These are phyloP conservation scores for Linaria vulgaris DNA, from an alignment of 257 asterid species.

Conservation along the genomic window DNA sequence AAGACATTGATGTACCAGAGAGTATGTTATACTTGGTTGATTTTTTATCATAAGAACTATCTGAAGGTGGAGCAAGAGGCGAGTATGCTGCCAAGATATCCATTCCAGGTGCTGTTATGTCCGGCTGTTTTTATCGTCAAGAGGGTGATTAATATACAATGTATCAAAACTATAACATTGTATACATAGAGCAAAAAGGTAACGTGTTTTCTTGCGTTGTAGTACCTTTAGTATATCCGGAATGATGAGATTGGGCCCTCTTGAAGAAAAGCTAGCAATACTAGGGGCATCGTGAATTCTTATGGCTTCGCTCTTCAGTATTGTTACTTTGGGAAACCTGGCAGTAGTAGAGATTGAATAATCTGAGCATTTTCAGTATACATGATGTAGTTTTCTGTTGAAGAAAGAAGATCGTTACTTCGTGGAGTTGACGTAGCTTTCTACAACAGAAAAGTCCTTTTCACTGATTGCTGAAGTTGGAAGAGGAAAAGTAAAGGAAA, in stretches of 20 bases:
- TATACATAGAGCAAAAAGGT: no score
- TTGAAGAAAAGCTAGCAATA: conserved; percentile 23
- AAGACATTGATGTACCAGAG: conserved; percentile 34
- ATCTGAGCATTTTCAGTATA: not conserved
- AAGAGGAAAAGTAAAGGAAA: conserved; percentile 1
- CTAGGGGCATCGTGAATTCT: conserved; percentile 9
- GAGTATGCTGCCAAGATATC: conserved; percentile 30
- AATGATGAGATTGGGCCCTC: conserved; percentile 26
- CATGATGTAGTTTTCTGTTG: no score
- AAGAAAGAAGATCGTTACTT: not conserved
- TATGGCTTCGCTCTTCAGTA: conserved; percentile 24
- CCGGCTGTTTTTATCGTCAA: conserved; percentile 25
- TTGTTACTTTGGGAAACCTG: conserved; percentile 18
- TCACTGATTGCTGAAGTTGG: not conserved
- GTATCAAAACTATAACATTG: no score
- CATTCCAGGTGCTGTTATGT: conserved; percentile 27
- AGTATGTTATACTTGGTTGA: conserved; percentile 16
- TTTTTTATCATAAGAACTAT: not conserved
- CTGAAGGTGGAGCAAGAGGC: conserved; percentile 5
- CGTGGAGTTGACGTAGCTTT: not conserved
- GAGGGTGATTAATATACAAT: no score
- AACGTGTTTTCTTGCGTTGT: not conserved
- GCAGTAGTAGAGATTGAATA: not conserved
- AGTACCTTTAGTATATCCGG: conserved; percentile 28
- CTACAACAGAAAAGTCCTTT: not conserved